Base-by-base conservation (phyloP, 2,329 filamentous ascomycete species). In the Aspergillus viridinutans region DNA sequence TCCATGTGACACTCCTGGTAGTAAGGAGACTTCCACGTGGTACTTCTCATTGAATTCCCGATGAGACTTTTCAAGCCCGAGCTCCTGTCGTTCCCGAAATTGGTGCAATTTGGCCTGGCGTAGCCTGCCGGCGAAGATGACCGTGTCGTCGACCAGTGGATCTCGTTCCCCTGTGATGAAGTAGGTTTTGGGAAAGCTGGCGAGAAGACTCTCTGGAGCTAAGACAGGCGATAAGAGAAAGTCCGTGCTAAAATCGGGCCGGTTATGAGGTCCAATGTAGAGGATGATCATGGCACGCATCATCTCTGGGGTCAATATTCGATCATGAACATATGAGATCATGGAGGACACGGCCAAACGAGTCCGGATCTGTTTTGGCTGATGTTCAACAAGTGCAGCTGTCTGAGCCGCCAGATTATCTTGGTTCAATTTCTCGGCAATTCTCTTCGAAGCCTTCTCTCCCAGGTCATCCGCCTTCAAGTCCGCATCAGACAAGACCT, bases 201-300 rank as follows among this genome's bases (percentile, higher is more conserved):
- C 85, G 0, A 99, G 83, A 0, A 97, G 80, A 0, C 84, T 80
- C 63, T 97, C 93, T 0, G 94, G 94, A 0, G 94, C 92, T 0
- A 97, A 83, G 1, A 97, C 86, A 0, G 94, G 94, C 0, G 90
- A 96, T 2, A 99, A 84, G 0, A 96, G 83, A 71, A 92, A 97
- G 73, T 99, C 93, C 6, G 90, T 90, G 28, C 85, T 85, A 72
- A 99, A 97, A 70, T 97, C 92, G 0, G 94, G 94, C 0, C 92
- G 88, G 72, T 94, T 90, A 70, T 97, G 90, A 0, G 92, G 92
- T 0, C 94, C 94, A 55, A 99, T 90, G 72, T 99, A 99, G 3
- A 99, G 81, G 63, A 99, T 96, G 63, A 99, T 96, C 92, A 99
- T 97, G 61, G 92, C 91, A 32, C 94, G 89, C 89, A 97, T 97